Percentiles rank a stretch among this genome's conserved stretches.
Conservation (phyloP, 331 rosid genomes). For the Pyracantha coccinea region DNA sequence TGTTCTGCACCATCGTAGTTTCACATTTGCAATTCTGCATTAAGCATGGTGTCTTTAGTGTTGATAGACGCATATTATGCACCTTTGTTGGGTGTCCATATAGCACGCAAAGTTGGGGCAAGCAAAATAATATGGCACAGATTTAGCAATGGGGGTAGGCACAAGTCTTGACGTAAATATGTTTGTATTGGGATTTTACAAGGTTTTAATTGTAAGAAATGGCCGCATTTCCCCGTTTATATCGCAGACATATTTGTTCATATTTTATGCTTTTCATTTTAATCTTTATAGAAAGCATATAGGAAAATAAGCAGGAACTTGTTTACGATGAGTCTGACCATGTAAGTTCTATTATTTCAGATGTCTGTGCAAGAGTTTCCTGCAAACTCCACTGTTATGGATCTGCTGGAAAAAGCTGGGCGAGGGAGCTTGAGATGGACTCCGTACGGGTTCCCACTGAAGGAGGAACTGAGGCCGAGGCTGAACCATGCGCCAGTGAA, state of each 20-base stretch:
- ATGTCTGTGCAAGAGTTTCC: conserved; percentile 94
- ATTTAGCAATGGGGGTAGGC: background rate
- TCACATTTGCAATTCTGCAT: background rate
- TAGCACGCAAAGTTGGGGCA: background rate
- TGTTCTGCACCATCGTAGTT: background rate
- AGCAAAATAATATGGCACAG: background rate
- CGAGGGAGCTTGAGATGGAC: conserved; percentile 55
- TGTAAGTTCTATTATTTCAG: conserved; percentile 33
- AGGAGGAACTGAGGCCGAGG: conserved; percentile 86
- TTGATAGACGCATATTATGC: background rate
- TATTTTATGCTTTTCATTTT: background rate
- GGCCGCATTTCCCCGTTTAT: background rate
- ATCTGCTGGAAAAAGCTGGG: conserved; percentile 64
- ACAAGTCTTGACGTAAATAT: background rate
- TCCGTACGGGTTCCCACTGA: conserved; percentile 68
- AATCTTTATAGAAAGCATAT: background rate
- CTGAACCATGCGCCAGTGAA: conserved; percentile 57
- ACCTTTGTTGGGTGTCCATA: background rate
- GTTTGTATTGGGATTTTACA: background rate
- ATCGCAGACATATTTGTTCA: background rate
- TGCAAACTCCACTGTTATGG: conserved; percentile 59
- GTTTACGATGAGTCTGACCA: background rate
- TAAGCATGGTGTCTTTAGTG: background rate
- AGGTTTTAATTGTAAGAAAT: background rate
- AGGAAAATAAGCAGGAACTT: background rate